A percentile compares a stretch with the other conserved stretches of the same genome.
Evolutionary conservation across 2,329 filamentous ascomycete genomes (phyloP).

Genomic region (Gnomoniopsis sp.): DNA sequence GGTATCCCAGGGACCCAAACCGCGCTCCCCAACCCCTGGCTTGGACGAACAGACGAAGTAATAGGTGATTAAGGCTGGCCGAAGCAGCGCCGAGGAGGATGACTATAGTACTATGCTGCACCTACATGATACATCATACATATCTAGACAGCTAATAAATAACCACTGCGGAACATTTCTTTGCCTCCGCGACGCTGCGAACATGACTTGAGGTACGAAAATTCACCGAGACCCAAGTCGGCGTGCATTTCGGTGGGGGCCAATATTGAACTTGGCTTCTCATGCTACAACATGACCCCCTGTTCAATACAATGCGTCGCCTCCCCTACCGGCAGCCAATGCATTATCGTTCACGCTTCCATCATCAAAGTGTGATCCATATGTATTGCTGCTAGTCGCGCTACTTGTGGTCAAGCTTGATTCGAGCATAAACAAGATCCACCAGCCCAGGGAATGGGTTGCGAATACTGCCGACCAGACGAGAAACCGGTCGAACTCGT

Average conservation of each 20-base stretch:
- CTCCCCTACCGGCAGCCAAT: constrained; percentile 1
- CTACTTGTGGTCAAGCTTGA: not conserved
- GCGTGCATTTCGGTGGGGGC: not conserved
- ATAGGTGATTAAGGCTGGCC: not conserved
- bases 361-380: not conserved
- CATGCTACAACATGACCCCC: not conserved
- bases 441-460: not conserved
- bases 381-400: not conserved
- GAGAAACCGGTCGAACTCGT: not conserved
- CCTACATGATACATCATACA: not conserved
- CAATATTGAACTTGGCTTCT: not conserved
- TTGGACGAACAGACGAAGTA: too few species aligned
- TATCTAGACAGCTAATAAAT: too few species aligned
- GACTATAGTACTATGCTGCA: not conserved
- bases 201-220: not conserved
- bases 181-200: not conserved
- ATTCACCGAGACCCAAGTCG: not conserved
- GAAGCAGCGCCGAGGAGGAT: not conserved
- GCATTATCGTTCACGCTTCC: not conserved
- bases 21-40: too few species aligned
- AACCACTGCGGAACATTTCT: not conserved
- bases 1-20: not conserved
- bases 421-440: not conserved
- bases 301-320: constrained; percentile 1
- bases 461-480: not conserved